Base-by-base conservation (phyloP, 352 stramenopile species). In the Thalassiosira delicatula region DNA sequence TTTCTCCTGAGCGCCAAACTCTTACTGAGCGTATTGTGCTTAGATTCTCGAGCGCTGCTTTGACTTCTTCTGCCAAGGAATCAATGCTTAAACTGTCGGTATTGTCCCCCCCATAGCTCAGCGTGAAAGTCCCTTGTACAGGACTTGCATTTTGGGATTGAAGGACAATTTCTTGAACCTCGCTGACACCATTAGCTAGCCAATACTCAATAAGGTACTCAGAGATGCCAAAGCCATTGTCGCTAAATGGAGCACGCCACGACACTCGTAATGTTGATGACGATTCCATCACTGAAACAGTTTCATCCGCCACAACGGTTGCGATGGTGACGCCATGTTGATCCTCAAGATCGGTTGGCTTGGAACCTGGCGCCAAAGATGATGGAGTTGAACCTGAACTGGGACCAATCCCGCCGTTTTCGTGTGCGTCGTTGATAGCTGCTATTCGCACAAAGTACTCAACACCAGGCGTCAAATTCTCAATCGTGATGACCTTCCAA, bases 41-140 rank as follows among this genome's bases (percentile, higher is more conserved):
- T 3, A 98, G 88, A 8, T 90, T 92, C 76, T 98, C 95, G 8
- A 98, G 88, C 42, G 97, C 95, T 11, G 83, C 93, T 83, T 96
- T 92, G 14, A 98, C 60, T 8, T 95, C 92, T n/a, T 88, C 88
- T n/a, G 91, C 95, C n/a, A 88, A 95, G 29, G 94, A 90, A 77
- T 98, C 93, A 76, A 92, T 95, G 3, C 93, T 90, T 81, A 98
- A 91, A 70, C 97, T 97, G 1, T 95, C 95, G 0, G 96, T 98
- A 1, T 87, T 92, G 57, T 97, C 91, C 0, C 93, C 94, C n/a
- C 92, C 87, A 44, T 96, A 98, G 37, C 93, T 83, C 3, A 98
- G 73, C 8, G 93, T 93, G 83, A 98, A 98, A 0, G 94, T 97
- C 0, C 96, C 96, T 0, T 65, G 70, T 25, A 78, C 72, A 74